phyloP scores from a whole-genome alignment of 371 early-diverging fungal species.

The Mucor piriformis region DNA sequence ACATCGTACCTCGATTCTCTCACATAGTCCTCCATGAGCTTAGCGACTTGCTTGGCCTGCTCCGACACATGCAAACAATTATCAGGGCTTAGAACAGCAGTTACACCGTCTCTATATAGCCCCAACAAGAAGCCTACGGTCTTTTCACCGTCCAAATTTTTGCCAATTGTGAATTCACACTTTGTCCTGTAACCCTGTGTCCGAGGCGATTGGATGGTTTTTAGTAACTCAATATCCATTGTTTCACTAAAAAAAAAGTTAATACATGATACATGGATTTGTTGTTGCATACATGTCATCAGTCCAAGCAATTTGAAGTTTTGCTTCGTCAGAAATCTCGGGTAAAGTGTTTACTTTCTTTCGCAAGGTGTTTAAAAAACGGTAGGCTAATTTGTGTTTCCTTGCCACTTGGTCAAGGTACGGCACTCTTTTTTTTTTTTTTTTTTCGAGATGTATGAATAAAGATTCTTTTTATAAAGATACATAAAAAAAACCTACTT shows the following conservation, averaged over 20 bases:
- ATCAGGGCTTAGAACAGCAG: constrained; percentile 53
- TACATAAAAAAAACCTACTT: constrained; percentile 2
- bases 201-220: constrained; percentile 67
- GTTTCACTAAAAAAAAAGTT: constrained; percentile 4
- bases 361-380: constrained; percentile 29
- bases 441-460: no score
- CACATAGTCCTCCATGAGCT: constrained; percentile 54
- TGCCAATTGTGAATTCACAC: constrained; percentile 82
- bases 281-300: constrained; percentile 35
- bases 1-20: constrained; percentile 47
- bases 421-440: constrained; percentile 15
- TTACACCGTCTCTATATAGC: constrained; percentile 63
- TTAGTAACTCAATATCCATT: constrained; percentile 48
- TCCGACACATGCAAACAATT: constrained; percentile 59
- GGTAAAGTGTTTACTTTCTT: constrained; percentile 22
- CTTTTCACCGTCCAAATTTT: constrained; percentile 53
- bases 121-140: constrained; percentile 80
- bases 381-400: constrained; percentile 30
- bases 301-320: constrained; percentile 42
- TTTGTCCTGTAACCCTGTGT: constrained; percentile 75
- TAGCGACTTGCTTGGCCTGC: constrained; percentile 58
- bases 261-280: no score
- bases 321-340: constrained; percentile 25
- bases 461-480: no score
- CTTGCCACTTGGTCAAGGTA: constrained; percentile 35